These are phyloP conservation scores for Quercus mongolica DNA, from an alignment of 306 rosid genomes.

Conservation along the genomic window DNA sequence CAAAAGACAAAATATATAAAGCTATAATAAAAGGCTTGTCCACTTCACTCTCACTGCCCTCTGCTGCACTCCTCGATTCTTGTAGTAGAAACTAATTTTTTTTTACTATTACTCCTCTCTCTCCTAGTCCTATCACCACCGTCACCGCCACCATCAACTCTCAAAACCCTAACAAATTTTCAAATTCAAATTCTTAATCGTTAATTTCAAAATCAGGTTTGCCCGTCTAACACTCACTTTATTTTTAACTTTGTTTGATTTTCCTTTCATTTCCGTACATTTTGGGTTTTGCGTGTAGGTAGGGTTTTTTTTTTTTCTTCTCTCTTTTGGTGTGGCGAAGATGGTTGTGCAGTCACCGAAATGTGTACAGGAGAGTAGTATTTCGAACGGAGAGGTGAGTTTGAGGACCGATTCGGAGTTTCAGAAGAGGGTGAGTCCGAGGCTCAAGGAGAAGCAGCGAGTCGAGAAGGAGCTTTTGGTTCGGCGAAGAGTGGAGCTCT, in stretches of 20 bases:
- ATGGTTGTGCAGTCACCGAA: conserved; percentile 52
- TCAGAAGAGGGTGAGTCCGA: conserved; percentile 41
- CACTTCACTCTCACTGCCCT: background rate
- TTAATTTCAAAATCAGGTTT: too few species aligned
- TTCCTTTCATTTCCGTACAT: background rate
- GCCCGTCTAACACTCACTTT: background rate
- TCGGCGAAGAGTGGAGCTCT: conserved; percentile 18
- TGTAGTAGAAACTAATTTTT: too few species aligned
- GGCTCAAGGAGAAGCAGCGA: conserved; percentile 36
- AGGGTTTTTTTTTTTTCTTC: background rate
- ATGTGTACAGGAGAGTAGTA: conserved; percentile 17
- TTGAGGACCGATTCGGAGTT: background rate
- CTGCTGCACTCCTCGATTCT: too few species aligned
- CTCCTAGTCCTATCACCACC: background rate
- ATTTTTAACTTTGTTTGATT: background rate
- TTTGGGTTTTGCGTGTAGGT: too few species aligned
- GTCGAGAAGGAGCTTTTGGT: conserved; percentile 29
- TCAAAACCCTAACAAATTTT: background rate
- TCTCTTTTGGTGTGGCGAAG: background rate
- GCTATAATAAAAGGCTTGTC: background rate
- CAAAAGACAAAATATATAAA: background rate
- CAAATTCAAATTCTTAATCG: background rate
- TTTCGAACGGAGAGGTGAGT: conserved; percentile 6
- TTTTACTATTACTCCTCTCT: background rate
- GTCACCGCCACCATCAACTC: too few species aligned